Conservation (phyloP, 306 rosid species). For the Casuarina glauca region DNA sequence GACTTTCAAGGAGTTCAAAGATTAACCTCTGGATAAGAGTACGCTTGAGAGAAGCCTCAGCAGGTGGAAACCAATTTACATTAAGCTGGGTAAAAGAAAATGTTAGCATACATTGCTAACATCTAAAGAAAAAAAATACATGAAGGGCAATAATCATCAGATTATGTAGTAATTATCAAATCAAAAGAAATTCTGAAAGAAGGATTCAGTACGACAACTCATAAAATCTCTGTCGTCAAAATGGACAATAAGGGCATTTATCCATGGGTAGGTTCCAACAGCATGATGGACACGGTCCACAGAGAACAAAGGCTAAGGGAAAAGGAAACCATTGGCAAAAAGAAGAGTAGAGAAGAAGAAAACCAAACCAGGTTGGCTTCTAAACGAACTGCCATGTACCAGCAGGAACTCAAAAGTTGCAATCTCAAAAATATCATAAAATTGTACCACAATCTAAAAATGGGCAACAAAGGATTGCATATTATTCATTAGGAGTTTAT, state of each 20-base stretch:
- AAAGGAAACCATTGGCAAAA: background rate
- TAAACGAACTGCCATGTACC: background rate
- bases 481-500: background rate
- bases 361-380: background rate
- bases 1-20: constrained; percentile 64
- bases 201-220: background rate
- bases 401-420: background rate
- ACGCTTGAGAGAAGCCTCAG: constrained; percentile 92
- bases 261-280: background rate
- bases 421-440: background rate
- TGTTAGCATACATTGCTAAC: constrained; percentile 21
- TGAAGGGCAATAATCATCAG: constrained; percentile 7
- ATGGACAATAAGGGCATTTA: background rate
- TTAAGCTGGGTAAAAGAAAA: constrained; percentile 61
- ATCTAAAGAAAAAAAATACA: constrained; percentile 13
- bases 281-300: background rate
- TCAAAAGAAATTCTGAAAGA: background rate
- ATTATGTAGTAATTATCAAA: constrained; percentile 2
- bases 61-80: constrained; percentile 83
- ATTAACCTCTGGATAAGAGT: constrained; percentile 80
- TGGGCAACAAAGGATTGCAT: background rate
- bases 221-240: background rate
- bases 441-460: background rate
- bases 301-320: background rate
- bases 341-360: background rate